Evolutionary conservation across 768 basidiomycete genomes (phyloP).

Genomic region (Chalciporus pseudorubinellus): DNA sequence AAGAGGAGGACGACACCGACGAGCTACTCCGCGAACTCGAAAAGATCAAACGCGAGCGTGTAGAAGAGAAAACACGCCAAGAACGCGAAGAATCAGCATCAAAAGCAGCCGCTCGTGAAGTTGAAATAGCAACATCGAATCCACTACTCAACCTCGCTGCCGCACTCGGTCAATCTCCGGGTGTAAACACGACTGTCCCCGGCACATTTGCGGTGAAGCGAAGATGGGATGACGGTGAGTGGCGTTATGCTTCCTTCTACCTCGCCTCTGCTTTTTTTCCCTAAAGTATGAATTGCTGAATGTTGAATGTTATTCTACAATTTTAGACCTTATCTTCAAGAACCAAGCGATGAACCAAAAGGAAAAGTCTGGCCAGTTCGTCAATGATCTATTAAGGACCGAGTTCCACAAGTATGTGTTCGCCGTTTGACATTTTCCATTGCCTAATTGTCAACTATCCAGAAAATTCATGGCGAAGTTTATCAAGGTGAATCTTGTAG

Average conservation of each 20-base stretch:
- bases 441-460: constrained; percentile 9
- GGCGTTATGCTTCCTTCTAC: constrained; percentile 2
- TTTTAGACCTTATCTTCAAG: constrained; percentile 92
- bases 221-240: constrained; percentile 91
- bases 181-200: constrained; percentile 68
- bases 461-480: constrained; percentile 94
- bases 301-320: constrained; percentile 2
- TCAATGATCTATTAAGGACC: constrained; percentile 92
- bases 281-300: background rate
- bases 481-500: constrained; percentile 58
- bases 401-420: constrained; percentile 84
- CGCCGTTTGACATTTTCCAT: constrained; percentile 1
- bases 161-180: constrained; percentile 77
- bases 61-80: constrained; percentile 83
- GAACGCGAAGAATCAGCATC: constrained; percentile 73
- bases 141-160: constrained; percentile 90
- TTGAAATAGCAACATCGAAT: constrained; percentile 82
- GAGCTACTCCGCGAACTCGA: constrained; percentile 95
- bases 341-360: constrained; percentile 82
- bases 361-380: constrained; percentile 75
- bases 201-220: constrained; percentile 90
- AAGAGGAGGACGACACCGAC: constrained; percentile 71
- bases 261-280: background rate
- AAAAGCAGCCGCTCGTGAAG: constrained; percentile 63
- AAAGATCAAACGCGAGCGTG: constrained; percentile 95